Base-by-base conservation (phyloP, 805 yeast genomes). In the Huiozyma sinensis region DNA sequence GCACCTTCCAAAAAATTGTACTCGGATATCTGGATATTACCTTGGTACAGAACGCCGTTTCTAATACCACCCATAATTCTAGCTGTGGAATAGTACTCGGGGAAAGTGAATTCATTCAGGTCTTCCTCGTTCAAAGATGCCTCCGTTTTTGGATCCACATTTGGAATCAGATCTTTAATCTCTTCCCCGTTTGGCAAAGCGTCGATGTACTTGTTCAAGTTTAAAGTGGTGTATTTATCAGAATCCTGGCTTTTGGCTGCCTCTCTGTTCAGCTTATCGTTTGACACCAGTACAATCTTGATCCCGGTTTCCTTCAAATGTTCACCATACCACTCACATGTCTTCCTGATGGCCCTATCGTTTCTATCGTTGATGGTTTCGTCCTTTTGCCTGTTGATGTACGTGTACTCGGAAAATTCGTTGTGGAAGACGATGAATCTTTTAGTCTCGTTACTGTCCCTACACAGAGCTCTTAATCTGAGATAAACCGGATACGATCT, bases 351-450 rank as follows among this genome's bases (percentile, higher is more conserved):
- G 28, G 96, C 87, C 51, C 96, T 69, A 63, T 90, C 97, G 56
- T 90, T 90, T 59, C 90, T 73, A 63, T 90, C 97, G 57, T 90
- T 87, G 50, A 84, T 81, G 8, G 81, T 57, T 63, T 92, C 97
- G 41, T 76, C 75, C 34, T 68, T 68, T 30, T 56, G 43, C 55
- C 97, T 76, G 30, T 69, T 69, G 5, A 80, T 70, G 60, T 70
- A 83, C 0, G 97, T 86, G 7, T 72, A 76, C 49, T 77, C 75
- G 52, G 76, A 76, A 63, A 88, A 92, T 63, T 90, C 97, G 65
- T 92, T 92, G 65, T 92, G 97, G 64, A 85, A 92, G 2, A 92
- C 92, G 33, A 84, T 76, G 56, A 88, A 86, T 47, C 97, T 71
- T 63, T 92, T 92, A 34, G 76, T 83, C 28, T 61, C 62, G 41